These are phyloP conservation scores for Botrytis aclada DNA, from an alignment of 2,329 filamentous ascomycete genomes.

Conservation along the genomic window DNA sequence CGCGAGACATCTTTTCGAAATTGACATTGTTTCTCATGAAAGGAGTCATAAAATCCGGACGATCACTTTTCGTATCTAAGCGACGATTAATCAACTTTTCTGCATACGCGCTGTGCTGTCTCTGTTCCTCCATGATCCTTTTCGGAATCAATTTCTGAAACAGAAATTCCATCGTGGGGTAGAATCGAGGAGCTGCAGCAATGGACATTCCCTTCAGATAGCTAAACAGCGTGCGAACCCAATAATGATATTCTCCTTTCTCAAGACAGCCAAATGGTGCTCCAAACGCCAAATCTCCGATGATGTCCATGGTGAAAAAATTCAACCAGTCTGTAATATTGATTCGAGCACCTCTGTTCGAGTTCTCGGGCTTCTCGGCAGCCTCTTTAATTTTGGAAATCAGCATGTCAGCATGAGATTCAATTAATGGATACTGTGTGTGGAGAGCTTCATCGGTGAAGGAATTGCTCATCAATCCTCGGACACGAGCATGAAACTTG, in stretches of 20 bases:
- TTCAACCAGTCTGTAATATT: slow-evolving; percentile 38
- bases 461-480: slow-evolving; percentile 32
- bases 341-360: not conserved
- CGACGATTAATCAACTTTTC: slow-evolving; percentile 21
- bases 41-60: slow-evolving; percentile 38
- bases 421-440: slow-evolving; percentile 34
- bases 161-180: slow-evolving; percentile 21
- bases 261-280: slow-evolving; percentile 40
- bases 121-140: slow-evolving; percentile 19
- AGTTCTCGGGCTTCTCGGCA: slow-evolving; percentile 4
- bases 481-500: slow-evolving; percentile 30
- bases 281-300: slow-evolving; percentile 44
- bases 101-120: slow-evolving; percentile 26
- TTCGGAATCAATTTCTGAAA: slow-evolving; percentile 14
- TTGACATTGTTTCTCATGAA: slow-evolving; percentile 26
- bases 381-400: slow-evolving; percentile 1
- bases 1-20: slow-evolving; percentile 23
- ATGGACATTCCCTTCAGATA: slow-evolving; percentile 28
- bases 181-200: slow-evolving; percentile 22
- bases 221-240: slow-evolving; percentile 31
- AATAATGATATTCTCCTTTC: slow-evolving; percentile 32
- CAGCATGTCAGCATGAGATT: slow-evolving; percentile 20
- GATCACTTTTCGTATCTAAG: slow-evolving; percentile 29
- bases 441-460: slow-evolving; percentile 36
- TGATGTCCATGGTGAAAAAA: slow-evolving; percentile 40